Evolutionary conservation across 805 yeast species (phyloP), one percentile per base, ranked within the genome.

Genomic region (Candida oleophila): DNA sequence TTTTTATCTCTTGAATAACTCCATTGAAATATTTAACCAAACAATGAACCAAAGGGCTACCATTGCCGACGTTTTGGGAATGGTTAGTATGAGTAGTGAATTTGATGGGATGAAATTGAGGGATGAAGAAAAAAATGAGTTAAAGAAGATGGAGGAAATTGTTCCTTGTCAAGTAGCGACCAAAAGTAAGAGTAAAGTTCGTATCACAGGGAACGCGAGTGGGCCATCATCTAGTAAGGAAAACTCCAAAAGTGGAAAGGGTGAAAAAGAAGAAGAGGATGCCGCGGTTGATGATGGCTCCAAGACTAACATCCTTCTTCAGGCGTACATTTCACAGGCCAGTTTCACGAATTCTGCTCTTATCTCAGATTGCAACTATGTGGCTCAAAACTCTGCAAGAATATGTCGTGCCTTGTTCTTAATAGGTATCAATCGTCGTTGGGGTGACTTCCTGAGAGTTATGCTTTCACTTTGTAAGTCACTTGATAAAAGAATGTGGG

Each of bases 321-420:
- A 94, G 63, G 84, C 97, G 0, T 95, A 77, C 62, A 86, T 94
- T 25, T 89, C 97, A 0, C 82, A 83, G 47, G 82, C 89, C 1
- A 56, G 64, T 9, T 79, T 91, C 33, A 80, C 77, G 48, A 96
- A 89, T 48, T 82, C 96, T 3, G 86, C 99, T 0, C 70, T 94
- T 48, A 72, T 80, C 2, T 89, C 97, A 0, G 99, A 94, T 64
- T 76, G 88, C 42, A 87, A 89, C 51, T 94, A 94, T 62, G 96
- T 94, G 47, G 97, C 98, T 1, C 99, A 94, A 59, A 94, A 94
- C 59, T 80, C 97, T 3, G 89, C 92, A 1, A 83, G 99, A 72
- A 92, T 94, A 30, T 82, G 96, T 54, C 80, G 98, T 21, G 97
- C 99, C 0, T 71, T 95, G 42, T 90, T 94, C 55, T 68, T 91